Evolutionary conservation across 2,329 filamentous ascomycete genomes (phyloP).

Genomic region (Fusarium staphyleae): DNA sequence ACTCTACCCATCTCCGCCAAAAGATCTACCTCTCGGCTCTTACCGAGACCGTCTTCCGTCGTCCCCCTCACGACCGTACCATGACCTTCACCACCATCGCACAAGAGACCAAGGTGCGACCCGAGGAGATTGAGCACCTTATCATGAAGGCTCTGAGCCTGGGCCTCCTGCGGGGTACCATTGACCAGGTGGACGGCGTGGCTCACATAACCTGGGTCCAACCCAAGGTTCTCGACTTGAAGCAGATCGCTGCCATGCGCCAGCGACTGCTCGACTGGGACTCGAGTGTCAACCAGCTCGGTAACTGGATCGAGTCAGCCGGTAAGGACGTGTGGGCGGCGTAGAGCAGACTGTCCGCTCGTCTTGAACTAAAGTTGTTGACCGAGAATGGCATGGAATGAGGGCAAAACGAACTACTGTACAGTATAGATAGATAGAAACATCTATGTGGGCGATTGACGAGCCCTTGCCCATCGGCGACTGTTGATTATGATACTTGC

Average conservation of each 20-base stretch:
- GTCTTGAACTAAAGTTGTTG: neutral
- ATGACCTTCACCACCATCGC: slow-evolving; percentile 92
- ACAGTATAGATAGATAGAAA: slow-evolving; percentile 43
- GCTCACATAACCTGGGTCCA: slow-evolving; percentile 99
- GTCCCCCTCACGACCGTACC: slow-evolving; percentile 91
- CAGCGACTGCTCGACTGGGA: slow-evolving; percentile 92
- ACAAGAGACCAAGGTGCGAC: slow-evolving; percentile 88
- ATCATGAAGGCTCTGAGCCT: slow-evolving; percentile 99
- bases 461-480: slow-evolving; percentile 29
- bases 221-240: slow-evolving; percentile 95
- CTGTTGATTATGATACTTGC: slow-evolving; percentile 35
- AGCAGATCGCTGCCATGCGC: slow-evolving; percentile 93
- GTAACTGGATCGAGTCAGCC: slow-evolving; percentile 94
- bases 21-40: slow-evolving; percentile 98
- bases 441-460: slow-evolving; percentile 32
- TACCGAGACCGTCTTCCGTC: slow-evolving; percentile 94
- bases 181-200: slow-evolving; percentile 94
- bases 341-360: slow-evolving; percentile 48
- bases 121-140: slow-evolving; percentile 93
- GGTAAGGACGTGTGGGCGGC: slow-evolving; percentile 97
- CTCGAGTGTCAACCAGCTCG: slow-evolving; percentile 91
- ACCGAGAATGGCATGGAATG: slow-evolving; percentile 8
- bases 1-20: slow-evolving; percentile 86
- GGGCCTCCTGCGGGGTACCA: slow-evolving; percentile 86
- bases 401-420: slow-evolving; percentile 34